Evolutionary conservation across 2,329 filamentous ascomycete species (phyloP).

Genomic region (Tolypocladium ophioglossoides): DNA sequence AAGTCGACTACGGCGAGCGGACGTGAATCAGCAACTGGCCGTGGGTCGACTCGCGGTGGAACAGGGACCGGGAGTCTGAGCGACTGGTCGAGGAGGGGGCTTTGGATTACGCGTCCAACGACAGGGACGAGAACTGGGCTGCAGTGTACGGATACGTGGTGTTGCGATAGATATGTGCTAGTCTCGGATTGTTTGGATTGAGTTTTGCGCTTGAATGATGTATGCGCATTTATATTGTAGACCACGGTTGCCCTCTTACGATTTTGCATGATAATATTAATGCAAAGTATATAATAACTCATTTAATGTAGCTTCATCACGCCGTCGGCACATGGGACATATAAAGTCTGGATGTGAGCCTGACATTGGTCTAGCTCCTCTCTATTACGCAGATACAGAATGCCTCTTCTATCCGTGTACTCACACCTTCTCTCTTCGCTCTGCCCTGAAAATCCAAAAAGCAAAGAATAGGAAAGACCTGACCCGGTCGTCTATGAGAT

Average conservation of each 20-base stretch:
- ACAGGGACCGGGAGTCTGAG: constrained; percentile 1
- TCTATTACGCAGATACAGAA: not conserved
- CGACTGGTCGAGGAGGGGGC: not conserved
- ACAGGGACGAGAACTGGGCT: not conserved
- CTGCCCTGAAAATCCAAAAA: not conserved
- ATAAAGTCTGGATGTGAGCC: not conserved
- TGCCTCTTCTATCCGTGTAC: not conserved
- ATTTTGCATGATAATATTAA: not conserved
- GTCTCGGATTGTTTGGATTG: not conserved
- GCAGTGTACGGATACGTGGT: not conserved
- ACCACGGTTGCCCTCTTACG: not conserved
- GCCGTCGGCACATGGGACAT: not conserved
- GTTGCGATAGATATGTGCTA: not conserved
- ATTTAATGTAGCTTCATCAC: not conserved
- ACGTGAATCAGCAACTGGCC: constrained; percentile 4
- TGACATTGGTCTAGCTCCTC: not conserved
- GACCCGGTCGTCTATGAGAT: not conserved
- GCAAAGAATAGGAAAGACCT: not conserved
- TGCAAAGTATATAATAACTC: no score
- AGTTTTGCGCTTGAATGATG: not conserved
- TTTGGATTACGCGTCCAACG: not conserved
- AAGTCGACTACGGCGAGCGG: constrained; percentile 3
- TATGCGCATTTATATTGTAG: not conserved
- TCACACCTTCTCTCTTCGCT: not conserved
- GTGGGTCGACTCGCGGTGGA: constrained; percentile 7